Evolutionary conservation across 148 eudicot genomes (phyloP).

Genomic region (Simmondsia chinensis): DNA sequence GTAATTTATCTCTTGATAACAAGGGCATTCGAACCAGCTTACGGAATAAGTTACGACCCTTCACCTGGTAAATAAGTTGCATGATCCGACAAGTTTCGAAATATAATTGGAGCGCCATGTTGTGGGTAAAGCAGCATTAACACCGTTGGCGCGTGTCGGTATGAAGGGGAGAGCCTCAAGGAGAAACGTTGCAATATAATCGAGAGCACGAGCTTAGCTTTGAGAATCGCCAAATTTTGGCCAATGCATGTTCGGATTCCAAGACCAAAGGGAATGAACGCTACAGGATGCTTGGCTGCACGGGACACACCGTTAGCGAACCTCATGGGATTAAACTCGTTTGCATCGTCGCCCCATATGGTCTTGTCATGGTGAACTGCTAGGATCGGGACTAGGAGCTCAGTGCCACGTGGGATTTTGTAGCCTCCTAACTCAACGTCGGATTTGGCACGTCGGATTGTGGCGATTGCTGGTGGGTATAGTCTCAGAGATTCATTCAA

Average conservation of each 20-base stretch:
- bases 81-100: conserved; percentile 22
- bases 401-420: conserved; percentile 65
- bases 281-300: conserved; percentile 79
- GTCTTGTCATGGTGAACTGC: conserved; percentile 84
- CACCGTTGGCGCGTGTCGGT: conserved; percentile 85
- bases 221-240: conserved; percentile 74
- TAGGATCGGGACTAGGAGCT: conserved; percentile 70
- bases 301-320: conserved; percentile 72
- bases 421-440: conserved; percentile 66
- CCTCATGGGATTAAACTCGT: conserved; percentile 71
- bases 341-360: conserved; percentile 65
- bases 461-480: conserved; percentile 84
- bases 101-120: conserved; percentile 76
- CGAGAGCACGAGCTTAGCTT: conserved; percentile 69
- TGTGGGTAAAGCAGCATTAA: conserved; percentile 83
- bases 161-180: conserved; percentile 50
- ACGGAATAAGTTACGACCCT: conserved; percentile 14
- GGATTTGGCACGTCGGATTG: conserved; percentile 67
- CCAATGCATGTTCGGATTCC: conserved; percentile 82
- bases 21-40: no score
- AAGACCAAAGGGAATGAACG: conserved; percentile 79
- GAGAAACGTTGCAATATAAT: conserved; percentile 62
- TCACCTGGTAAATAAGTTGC: background rate
- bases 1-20: no score
- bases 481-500: conserved; percentile 68